phyloP scores from a whole-genome alignment of 768 basidiomycete species.

The Termitomyces sp. region DNA sequence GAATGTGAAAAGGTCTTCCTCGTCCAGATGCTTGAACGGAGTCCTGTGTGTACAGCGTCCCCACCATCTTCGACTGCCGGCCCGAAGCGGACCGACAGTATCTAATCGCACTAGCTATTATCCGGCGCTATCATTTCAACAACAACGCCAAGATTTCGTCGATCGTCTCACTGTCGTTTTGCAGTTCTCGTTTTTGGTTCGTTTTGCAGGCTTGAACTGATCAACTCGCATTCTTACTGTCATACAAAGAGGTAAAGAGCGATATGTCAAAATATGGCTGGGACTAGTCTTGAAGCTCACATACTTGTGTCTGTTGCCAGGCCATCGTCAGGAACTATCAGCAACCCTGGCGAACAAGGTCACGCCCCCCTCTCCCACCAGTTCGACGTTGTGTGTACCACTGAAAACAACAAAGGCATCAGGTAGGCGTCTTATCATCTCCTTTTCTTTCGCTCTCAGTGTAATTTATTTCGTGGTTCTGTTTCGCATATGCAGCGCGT shows the following conservation, averaged over 20 bases:
- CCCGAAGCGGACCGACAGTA: background rate
- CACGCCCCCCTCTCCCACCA: background rate
- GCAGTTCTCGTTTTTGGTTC: background rate
- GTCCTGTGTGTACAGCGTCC: slow-evolving; percentile 31
- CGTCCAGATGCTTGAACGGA: slow-evolving; percentile 92
- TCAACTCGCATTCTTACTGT: background rate
- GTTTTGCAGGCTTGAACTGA: background rate
- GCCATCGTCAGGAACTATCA: background rate
- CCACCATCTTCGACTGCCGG: no score
- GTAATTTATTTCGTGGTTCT: background rate
- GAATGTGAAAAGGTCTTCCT: slow-evolving; percentile 96
- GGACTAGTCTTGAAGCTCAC: background rate
- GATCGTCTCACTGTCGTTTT: background rate
- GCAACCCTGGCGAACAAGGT: background rate
- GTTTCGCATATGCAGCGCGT: slow-evolving; percentile 39
- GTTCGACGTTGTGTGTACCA: background rate
- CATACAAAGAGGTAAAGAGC: background rate
- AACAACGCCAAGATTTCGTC: background rate
- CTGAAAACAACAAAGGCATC: background rate
- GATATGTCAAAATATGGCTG: background rate
- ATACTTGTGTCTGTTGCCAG: background rate
- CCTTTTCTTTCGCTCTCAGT: background rate
- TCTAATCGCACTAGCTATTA: background rate
- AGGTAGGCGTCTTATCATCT: background rate
- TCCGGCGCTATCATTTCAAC: no score